A percentile compares a stretch with the other conserved stretches of the same genome.
Conservation (phyloP, 805 yeast genomes). For the Kodamaea fukazawae region DNA sequence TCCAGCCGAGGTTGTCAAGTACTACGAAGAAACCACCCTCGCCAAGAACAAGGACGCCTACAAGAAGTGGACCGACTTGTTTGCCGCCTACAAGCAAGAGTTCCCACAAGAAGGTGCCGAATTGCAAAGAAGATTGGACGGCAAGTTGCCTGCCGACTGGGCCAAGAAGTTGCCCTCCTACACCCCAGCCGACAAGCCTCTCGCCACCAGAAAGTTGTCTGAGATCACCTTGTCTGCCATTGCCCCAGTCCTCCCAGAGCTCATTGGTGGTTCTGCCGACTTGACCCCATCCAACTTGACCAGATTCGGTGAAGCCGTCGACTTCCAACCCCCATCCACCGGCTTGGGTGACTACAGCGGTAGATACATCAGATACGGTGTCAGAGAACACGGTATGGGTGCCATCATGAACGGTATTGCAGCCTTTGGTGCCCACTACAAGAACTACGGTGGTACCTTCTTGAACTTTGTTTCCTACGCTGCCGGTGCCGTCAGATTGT, state of each 20-base stretch:
- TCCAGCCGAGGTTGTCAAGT: slow-evolving; percentile 78
- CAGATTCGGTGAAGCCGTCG: slow-evolving; percentile 76
- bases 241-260: slow-evolving; percentile 71
- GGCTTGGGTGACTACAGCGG: slow-evolving; percentile 85
- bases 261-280: slow-evolving; percentile 98
- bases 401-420: slow-evolving; percentile 96
- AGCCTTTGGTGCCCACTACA: slow-evolving; percentile 83
- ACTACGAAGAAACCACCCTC: slow-evolving; percentile 54
- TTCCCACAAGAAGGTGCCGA: slow-evolving; percentile 81
- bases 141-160: slow-evolving; percentile 84
- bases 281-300: slow-evolving; percentile 96
- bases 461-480: slow-evolving; percentile 85
- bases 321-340: slow-evolving; percentile 86
- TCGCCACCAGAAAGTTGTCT: slow-evolving; percentile 93
- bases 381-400: slow-evolving; percentile 99
- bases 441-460: slow-evolving; percentile 96
- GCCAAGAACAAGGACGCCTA: slow-evolving; percentile 62
- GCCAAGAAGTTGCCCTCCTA: slow-evolving; percentile 71
- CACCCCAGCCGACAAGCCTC: slow-evolving; percentile 72
- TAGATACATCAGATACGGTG: slow-evolving; percentile 96
- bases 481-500: slow-evolving; percentile 82
- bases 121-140: slow-evolving; percentile 70
- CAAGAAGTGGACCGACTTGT: slow-evolving; percentile 68
- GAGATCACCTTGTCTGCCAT: slow-evolving; percentile 71
- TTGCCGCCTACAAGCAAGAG: slow-evolving; percentile 59